Evolutionary conservation across 805 yeast genomes (phyloP).

Genomic region (Ogataea allantospora): DNA sequence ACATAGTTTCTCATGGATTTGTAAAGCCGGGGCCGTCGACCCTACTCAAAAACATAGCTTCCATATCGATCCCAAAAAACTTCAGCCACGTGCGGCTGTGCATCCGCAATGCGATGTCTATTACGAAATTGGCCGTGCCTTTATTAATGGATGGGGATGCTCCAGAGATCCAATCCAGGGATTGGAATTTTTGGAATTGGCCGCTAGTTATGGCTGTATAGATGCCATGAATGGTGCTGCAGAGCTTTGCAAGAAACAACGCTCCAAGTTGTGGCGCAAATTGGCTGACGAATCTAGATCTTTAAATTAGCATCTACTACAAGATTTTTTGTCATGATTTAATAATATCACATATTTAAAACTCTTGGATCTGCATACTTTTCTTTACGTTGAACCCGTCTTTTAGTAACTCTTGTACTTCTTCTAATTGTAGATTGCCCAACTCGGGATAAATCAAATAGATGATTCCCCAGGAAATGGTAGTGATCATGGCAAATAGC

Average conservation of each 20-base stretch:
- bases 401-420: slow-evolving; percentile 44
- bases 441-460: slow-evolving; percentile 51
- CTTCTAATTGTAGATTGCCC: slow-evolving; percentile 51
- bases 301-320: background rate
- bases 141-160: slow-evolving; percentile 56
- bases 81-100: slow-evolving; percentile 19
- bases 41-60: slow-evolving; percentile 19
- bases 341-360: background rate
- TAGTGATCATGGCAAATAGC: slow-evolving; percentile 46
- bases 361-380: slow-evolving; percentile 26
- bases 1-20: slow-evolving; percentile 59
- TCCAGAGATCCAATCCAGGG: slow-evolving; percentile 56
- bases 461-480: slow-evolving; percentile 42
- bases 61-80: slow-evolving; percentile 35
- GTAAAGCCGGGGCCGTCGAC: slow-evolving; percentile 46
- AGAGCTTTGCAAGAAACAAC: background rate
- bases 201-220: slow-evolving; percentile 64
- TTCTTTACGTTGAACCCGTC: slow-evolving; percentile 48
- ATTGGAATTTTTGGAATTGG: slow-evolving; percentile 55
- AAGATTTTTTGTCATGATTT: background rate
- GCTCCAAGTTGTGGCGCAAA: slow-evolving; percentile 3
- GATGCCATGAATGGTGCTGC: slow-evolving; percentile 67
- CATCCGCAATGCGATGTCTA: slow-evolving; percentile 23
- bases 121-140: slow-evolving; percentile 60
- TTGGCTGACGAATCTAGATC: slow-evolving; percentile 3